These are phyloP conservation scores for Anisodus acutangulus DNA, from an alignment of 257 asterid genomes.

Conservation along the genomic window DNA sequence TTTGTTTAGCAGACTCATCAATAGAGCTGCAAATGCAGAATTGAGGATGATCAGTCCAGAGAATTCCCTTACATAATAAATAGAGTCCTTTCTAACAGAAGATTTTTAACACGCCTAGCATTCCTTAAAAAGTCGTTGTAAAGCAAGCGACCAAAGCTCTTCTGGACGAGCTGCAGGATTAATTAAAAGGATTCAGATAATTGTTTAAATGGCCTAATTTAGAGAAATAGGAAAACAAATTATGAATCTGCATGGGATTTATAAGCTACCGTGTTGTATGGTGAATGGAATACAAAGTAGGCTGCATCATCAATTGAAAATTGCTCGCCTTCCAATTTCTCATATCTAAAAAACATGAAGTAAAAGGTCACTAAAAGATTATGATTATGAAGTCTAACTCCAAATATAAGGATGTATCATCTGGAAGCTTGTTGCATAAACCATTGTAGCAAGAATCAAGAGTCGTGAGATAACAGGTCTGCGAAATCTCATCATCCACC, in stretches of 20 bases:
- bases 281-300: constrained; percentile 94
- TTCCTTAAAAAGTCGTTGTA: constrained; percentile 71
- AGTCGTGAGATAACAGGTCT: constrained; percentile 96
- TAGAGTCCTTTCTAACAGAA: not conserved
- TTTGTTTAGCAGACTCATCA: constrained; percentile 77
- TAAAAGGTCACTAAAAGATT: constrained; percentile 25
- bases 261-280: constrained; percentile 83
- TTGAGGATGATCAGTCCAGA: constrained; percentile 7
- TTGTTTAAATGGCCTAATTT: not conserved
- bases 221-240: not conserved
- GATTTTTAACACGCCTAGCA: constrained; percentile 60
- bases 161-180: constrained; percentile 90
- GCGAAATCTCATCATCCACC: constrained; percentile 95
- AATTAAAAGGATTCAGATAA: not conserved
- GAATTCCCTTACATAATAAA: not conserved
- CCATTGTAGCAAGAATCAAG: constrained; percentile 89
- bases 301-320: constrained; percentile 79
- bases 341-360: constrained; percentile 53
- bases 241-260: not conserved
- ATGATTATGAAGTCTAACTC: not conserved
- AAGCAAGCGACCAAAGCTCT: constrained; percentile 84
- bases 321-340: constrained; percentile 75
- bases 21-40: constrained; percentile 64
- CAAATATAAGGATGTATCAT: not conserved
- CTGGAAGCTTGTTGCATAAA: constrained; percentile 57